phyloP scores from a whole-genome alignment of 768 basidiomycete species.

The Cystofilobasidium ferigula region DNA sequence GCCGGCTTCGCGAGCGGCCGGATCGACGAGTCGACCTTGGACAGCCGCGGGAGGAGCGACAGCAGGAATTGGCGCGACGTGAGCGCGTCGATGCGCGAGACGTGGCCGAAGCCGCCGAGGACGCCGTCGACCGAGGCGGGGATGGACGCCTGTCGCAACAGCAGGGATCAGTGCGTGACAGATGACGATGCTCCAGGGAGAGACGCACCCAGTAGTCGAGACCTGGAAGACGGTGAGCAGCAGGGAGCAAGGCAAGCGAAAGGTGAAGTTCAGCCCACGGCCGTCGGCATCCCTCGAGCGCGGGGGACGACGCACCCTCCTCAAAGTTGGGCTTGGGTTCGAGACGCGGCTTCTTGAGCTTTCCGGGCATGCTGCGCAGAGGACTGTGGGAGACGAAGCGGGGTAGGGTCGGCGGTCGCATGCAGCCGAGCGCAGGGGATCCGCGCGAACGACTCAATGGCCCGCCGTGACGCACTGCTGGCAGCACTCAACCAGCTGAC shows the following conservation, averaged over 20 bases:
- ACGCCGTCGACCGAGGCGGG: constrained; percentile 23
- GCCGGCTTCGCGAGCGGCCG: constrained; percentile 38
- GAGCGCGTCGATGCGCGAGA: constrained; percentile 75
- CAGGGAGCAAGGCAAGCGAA: background rate
- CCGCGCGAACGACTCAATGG: too few relatives aligned
- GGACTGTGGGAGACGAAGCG: too few relatives aligned
- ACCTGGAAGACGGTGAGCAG: background rate
- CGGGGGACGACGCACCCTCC: background rate
- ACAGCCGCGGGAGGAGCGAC: constrained; percentile 66
- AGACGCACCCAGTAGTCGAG: constrained; percentile 20
- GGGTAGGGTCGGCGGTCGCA: too few relatives aligned
- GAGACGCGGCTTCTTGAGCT: constrained; percentile 1
- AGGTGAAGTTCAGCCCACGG: background rate
- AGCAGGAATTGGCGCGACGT: constrained; percentile 81
- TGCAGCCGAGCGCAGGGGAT: too few relatives aligned
- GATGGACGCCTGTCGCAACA: constrained; percentile 2
- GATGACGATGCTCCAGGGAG: background rate
- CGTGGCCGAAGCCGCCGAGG: constrained; percentile 25
- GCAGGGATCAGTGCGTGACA: background rate
- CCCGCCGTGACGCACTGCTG: too few relatives aligned
- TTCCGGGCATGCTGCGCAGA: background rate
- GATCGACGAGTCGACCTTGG: constrained; percentile 61
- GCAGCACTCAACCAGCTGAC: too few relatives aligned
- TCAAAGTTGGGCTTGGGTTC: constrained; percentile 5
- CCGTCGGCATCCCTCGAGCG: background rate